A percentile compares a stretch with the other conserved stretches of the same genome.
Conservation (phyloP, 352 stramenopile genomes). For the Lagenidium giganteum region DNA sequence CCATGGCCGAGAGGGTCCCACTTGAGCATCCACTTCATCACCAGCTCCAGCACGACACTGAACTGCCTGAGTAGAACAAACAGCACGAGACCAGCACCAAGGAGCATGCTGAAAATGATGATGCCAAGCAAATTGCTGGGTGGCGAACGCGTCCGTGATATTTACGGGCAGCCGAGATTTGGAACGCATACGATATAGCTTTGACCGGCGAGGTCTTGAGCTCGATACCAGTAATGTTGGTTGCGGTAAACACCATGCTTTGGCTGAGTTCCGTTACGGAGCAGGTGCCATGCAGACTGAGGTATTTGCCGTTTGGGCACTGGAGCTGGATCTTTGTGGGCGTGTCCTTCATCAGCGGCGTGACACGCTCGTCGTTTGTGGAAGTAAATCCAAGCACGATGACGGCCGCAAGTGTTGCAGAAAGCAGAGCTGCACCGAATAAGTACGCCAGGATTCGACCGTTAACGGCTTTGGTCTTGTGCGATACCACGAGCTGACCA, state of each 20-base stretch:
- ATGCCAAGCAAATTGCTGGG: slow-evolving; percentile 36
- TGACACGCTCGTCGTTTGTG: slow-evolving; percentile 14
- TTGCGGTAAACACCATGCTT: slow-evolving; percentile 26
- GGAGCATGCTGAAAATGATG: slow-evolving; percentile 52
- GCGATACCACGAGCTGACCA: slow-evolving; percentile 44
- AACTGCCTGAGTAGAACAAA: slow-evolving; percentile 55
- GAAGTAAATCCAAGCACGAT: slow-evolving; percentile 24
- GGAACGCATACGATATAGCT: slow-evolving; percentile 32
- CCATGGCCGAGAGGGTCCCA: slow-evolving; percentile 48
- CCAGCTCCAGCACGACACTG: slow-evolving; percentile 52
- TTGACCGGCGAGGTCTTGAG: slow-evolving; percentile 19
- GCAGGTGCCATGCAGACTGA: no score
- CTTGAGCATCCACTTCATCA: slow-evolving; percentile 61
- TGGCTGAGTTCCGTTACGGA: slow-evolving; percentile 30
- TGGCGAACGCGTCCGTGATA: slow-evolving; percentile 45
- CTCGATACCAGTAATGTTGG: slow-evolving; percentile 47
- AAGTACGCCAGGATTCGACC: slow-evolving; percentile 37
- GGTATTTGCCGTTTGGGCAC: slow-evolving; percentile 47
- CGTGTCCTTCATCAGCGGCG: slow-evolving; percentile 7
- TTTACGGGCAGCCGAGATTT: no score
- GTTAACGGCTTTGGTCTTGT: slow-evolving; percentile 40
- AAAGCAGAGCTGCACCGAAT: slow-evolving; percentile 29
- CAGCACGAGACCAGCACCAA: slow-evolving; percentile 40
- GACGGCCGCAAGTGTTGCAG: no score
- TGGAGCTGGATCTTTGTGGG: slow-evolving; percentile 34